Evolutionary conservation across 106 monocot genomes (phyloP).

Genomic region (Vanilla planifolia): DNA sequence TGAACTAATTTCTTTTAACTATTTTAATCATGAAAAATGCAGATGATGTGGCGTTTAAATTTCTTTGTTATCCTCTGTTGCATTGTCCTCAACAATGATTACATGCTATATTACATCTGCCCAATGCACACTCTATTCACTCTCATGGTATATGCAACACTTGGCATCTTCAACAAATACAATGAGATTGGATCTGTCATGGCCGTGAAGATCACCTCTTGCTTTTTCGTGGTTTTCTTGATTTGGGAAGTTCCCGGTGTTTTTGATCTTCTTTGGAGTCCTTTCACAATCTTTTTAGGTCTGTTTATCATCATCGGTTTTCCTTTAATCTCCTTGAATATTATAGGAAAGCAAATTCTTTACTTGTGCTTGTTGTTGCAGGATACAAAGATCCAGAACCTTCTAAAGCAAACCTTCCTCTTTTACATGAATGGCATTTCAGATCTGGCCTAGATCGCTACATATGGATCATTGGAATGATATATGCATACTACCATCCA

Average conservation of each 20-base stretch:
- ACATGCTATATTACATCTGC: conserved; percentile 96
- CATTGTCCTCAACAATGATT: conserved; percentile 84
- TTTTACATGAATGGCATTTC: conserved; percentile 95
- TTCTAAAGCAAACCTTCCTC: conserved; percentile 57
- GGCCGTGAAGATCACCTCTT: conserved; percentile 52
- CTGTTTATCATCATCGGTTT: conserved; percentile 18
- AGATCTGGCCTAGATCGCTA: conserved; percentile 97
- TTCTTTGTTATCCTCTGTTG: conserved; percentile 91
- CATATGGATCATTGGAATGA: conserved; percentile 99
- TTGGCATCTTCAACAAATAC: conserved; percentile 80
- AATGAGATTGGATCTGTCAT: conserved; percentile 81
- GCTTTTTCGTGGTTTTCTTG: conserved; percentile 82
- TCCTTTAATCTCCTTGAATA: neutral
- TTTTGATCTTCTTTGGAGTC: conserved; percentile 88
- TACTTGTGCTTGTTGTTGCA: conserved; percentile 10
- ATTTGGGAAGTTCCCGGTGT: conserved; percentile 93
- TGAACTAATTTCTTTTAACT: no score
- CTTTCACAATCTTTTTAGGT: conserved; percentile 86
- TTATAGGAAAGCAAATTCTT: neutral
- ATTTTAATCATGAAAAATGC: conserved; percentile 12
- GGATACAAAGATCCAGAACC: conserved; percentile 91
- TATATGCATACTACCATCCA: conserved; percentile 97
- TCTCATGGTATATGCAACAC: conserved; percentile 88
- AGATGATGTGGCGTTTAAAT: conserved; percentile 99
- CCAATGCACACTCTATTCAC: conserved; percentile 99